Percentiles rank a stretch among this genome's conserved stretches.
These are phyloP conservation scores for Fusarium mangiferae DNA, from an alignment of 2,329 filamentous ascomycete species.

Conservation along the genomic window DNA sequence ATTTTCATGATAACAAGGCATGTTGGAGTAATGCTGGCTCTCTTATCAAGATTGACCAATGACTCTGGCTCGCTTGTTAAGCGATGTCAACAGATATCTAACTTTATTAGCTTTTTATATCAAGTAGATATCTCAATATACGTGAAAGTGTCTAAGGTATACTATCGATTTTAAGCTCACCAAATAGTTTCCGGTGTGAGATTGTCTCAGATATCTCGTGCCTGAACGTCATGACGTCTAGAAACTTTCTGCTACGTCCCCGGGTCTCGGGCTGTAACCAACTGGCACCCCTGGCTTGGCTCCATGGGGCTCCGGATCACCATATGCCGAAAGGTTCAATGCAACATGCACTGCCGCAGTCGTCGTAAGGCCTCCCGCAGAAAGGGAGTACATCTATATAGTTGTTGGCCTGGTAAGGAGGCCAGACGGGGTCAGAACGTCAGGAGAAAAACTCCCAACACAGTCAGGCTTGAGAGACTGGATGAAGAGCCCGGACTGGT, in stretches of 20 bases:
- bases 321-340: conserved; percentile 30
- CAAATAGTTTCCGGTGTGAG: not conserved
- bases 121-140: not conserved
- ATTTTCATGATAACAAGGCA: not conserved
- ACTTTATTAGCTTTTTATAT: not conserved
- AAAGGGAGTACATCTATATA: conserved; percentile 21
- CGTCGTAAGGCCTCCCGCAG: conserved; percentile 9
- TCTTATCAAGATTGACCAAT: not conserved
- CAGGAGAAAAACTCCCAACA: not conserved
- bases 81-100: not conserved
- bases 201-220: conserved; percentile 24
- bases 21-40: not conserved
- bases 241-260: conserved; percentile 30
- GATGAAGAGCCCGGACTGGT: conserved; percentile 18
- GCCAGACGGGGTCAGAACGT: conserved; percentile 1
- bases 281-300: conserved; percentile 30
- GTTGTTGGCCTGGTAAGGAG: conserved; percentile 14
- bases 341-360: conserved; percentile 29
- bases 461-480: not conserved
- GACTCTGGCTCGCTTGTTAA: not conserved
- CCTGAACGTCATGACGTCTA: conserved; percentile 29
- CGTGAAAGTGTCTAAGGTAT: not conserved
- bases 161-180: not conserved
- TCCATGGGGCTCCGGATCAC: conserved; percentile 35
- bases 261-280: conserved; percentile 28